Conservation (phyloP, 176 grass and related monocot genomes). For the Zea luxurians region DNA sequence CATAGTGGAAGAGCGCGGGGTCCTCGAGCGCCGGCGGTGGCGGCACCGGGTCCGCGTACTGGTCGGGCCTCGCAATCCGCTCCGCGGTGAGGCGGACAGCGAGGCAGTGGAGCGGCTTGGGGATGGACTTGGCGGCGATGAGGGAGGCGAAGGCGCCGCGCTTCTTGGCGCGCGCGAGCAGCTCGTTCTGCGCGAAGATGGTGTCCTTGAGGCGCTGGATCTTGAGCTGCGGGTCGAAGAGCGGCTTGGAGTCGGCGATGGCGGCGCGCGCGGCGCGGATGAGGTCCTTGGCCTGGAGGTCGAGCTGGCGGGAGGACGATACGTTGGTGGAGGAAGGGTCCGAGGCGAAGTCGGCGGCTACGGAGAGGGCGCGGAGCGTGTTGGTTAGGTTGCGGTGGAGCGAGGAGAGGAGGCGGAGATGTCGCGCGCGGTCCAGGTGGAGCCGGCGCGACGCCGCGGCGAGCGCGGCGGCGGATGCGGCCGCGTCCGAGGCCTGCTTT, state of each 20-base stretch:
- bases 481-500: constrained; percentile 70
- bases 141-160: constrained; percentile 89
- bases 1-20: constrained; percentile 86
- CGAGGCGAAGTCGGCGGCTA: constrained; percentile 8
- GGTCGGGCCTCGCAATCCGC: constrained; percentile 65
- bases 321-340: background rate
- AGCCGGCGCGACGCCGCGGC: constrained; percentile 63
- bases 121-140: constrained; percentile 98
- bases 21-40: constrained; percentile 66
- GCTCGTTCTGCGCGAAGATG: constrained; percentile 90
- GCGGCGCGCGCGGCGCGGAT: constrained; percentile 77
- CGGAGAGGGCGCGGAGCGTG: constrained; percentile 49
- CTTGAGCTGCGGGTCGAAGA: constrained; percentile 98
- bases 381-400: constrained; percentile 82
- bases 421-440: constrained; percentile 67
- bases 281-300: constrained; percentile 74
- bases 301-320: constrained; percentile 38
- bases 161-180: constrained; percentile 86
- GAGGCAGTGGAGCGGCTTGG: constrained; percentile 93
- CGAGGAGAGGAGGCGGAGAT: constrained; percentile 73
- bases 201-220: constrained; percentile 97
- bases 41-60: constrained; percentile 56
- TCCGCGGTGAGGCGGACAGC: constrained; percentile 91
- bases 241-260: constrained; percentile 75
- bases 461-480: constrained; percentile 48